phyloP scores from a whole-genome alignment of 2,329 filamentous ascomycete species.

The Orbilia brochopaga region DNA sequence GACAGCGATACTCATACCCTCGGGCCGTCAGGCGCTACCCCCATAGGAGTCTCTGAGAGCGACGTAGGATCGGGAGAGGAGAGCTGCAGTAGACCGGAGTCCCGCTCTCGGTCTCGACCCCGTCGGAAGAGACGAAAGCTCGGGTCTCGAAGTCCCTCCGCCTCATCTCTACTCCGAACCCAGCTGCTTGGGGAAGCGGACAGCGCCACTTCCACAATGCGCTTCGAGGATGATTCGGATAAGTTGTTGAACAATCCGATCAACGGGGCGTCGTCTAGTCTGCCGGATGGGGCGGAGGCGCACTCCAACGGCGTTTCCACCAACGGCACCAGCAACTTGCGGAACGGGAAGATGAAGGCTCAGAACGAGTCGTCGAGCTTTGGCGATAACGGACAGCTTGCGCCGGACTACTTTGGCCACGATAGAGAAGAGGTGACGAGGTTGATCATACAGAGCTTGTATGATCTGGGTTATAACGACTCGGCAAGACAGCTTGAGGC shows the following conservation, averaged over 20 bases:
- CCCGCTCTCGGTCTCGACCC: slow-evolving; percentile 36
- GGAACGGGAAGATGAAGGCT: slow-evolving; percentile 37
- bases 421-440: slow-evolving; percentile 90
- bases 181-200: slow-evolving; percentile 47
- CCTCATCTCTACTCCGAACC: slow-evolving; percentile 47
- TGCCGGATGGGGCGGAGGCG: slow-evolving; percentile 14
- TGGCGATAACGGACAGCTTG: slow-evolving; percentile 15
- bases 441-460: slow-evolving; percentile 86
- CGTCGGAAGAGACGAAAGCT: slow-evolving; percentile 46
- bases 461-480: slow-evolving; percentile 81
- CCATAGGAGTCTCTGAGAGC: slow-evolving; percentile 46
- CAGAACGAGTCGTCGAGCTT: slow-evolving; percentile 22
- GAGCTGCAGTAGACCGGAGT: slow-evolving; percentile 46
- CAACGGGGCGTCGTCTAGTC: slow-evolving; percentile 29
- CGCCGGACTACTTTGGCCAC: slow-evolving; percentile 74
- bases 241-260: slow-evolving; percentile 28
- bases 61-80: slow-evolving; percentile 41
- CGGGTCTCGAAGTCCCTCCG: slow-evolving; percentile 48
- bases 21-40: slow-evolving; percentile 40
- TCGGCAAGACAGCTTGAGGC: slow-evolving; percentile 76
- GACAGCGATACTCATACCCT: slow-evolving; percentile 46
- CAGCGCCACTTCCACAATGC: slow-evolving; percentile 39
- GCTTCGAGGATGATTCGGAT: slow-evolving; percentile 49
- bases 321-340: slow-evolving; percentile 28
- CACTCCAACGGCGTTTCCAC: slow-evolving; percentile 26